phyloP scores from a whole-genome alignment of 2,329 filamentous ascomycete species.

The Pseudocercospora crystallina region DNA sequence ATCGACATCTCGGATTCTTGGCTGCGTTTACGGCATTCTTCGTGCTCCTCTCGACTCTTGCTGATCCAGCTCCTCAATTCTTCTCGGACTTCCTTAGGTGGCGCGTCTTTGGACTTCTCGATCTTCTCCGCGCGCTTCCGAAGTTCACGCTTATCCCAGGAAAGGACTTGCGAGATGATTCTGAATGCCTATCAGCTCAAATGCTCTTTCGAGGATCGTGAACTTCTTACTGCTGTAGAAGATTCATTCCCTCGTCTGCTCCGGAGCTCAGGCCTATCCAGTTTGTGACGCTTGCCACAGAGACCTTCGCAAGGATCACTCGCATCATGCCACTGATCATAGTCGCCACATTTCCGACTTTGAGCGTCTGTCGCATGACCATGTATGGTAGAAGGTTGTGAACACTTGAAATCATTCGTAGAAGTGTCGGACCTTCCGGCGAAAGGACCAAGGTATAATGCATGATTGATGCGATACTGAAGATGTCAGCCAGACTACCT shows the following conservation, averaged over 20 bases:
- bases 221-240: conserved; percentile 60
- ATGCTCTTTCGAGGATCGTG: not conserved
- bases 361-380: conserved; percentile 69
- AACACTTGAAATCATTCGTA: conserved; percentile 68
- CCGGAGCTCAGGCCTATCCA: conserved; percentile 73
- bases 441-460: conserved; percentile 73
- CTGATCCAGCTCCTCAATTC: conserved; percentile 60
- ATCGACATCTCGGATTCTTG: conserved; percentile 59
- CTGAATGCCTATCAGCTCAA: conserved; percentile 39
- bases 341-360: conserved; percentile 74
- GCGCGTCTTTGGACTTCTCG: conserved; percentile 60
- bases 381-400: conserved; percentile 71
- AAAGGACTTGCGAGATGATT: conserved; percentile 71
- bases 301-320: conserved; percentile 74
- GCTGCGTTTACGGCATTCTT: conserved; percentile 59
- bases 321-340: conserved; percentile 77
- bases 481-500: not conserved
- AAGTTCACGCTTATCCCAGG: conserved; percentile 72
- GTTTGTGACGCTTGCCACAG: conserved; percentile 71
- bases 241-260: conserved; percentile 76
- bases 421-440: conserved; percentile 71
- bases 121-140: conserved; percentile 64
- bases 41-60: conserved; percentile 56
- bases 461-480: conserved; percentile 68
- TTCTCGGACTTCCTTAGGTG: conserved; percentile 61